Conservation (phyloP, 2,329 filamentous ascomycete genomes). For the Trichoderma oligosporum region DNA sequence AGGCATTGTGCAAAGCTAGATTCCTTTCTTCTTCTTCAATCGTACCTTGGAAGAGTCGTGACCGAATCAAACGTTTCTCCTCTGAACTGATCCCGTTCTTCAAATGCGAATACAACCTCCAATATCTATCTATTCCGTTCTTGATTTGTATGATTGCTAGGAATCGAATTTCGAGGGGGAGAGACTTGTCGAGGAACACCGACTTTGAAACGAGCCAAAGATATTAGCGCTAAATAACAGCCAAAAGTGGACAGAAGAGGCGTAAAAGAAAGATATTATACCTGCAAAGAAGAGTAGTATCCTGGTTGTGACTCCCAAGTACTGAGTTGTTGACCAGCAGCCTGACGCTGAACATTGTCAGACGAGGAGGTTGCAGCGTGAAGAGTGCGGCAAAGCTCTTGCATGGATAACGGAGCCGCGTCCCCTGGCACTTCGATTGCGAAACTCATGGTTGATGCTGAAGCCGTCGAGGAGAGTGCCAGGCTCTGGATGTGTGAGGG, state of each 20-base stretch:
- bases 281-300: conserved; percentile 68
- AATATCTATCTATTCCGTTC: conserved; percentile 93
- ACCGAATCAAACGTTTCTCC: conserved; percentile 74
- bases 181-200: conserved; percentile 73
- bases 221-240: background rate
- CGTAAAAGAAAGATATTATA: conserved; percentile 32
- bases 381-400: conserved; percentile 62
- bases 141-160: conserved; percentile 92
- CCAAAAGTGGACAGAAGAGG: background rate
- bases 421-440: conserved; percentile 77
- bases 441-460: conserved; percentile 55
- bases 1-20: conserved; percentile 80
- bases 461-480: conserved; percentile 19
- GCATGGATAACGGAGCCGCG: conserved; percentile 64
- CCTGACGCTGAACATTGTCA: conserved; percentile 60
- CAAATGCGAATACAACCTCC: conserved; percentile 60
- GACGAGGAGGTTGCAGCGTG: conserved; percentile 60
- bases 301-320: conserved; percentile 65
- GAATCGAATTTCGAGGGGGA: conserved; percentile 76
- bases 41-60: conserved; percentile 69
- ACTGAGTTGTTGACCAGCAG: conserved; percentile 65
- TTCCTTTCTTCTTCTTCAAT: conserved; percentile 71
- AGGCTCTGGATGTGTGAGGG: background rate
- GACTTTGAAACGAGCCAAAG: conserved; percentile 33
- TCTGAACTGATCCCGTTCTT: conserved; percentile 66